These are phyloP conservation scores for Venturia pyrina DNA, from an alignment of 2,329 filamentous ascomycete genomes.

Conservation along the genomic window DNA sequence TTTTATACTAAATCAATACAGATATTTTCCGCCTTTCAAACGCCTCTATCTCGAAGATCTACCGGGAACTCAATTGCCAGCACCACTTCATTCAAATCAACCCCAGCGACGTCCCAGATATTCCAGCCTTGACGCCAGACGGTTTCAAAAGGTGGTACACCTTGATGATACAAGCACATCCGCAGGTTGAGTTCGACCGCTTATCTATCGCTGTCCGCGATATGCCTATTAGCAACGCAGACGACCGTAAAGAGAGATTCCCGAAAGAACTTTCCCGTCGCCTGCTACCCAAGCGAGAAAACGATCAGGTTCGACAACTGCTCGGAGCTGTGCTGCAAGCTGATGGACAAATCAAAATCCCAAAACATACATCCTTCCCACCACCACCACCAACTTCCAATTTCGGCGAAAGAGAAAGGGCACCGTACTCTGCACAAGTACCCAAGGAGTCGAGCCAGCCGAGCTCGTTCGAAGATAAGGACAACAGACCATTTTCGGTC, in stretches of 20 bases:
- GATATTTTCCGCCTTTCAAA: neutral
- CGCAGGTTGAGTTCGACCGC: conserved; percentile 62
- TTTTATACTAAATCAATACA: neutral
- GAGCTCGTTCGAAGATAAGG: conserved; percentile 8
- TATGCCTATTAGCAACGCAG: conserved; percentile 59
- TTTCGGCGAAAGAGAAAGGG: conserved; percentile 8
- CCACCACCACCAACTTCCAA: conserved; percentile 17
- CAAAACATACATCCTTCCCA: conserved; percentile 25
- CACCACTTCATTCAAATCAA: conserved; percentile 39
- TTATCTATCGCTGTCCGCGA: conserved; percentile 58
- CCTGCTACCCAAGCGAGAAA: conserved; percentile 53
- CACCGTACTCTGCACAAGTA: neutral
- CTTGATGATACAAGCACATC: conserved; percentile 62
- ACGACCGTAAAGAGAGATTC: conserved; percentile 58
- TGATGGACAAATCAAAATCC: conserved; percentile 24
- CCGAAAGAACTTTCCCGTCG: conserved; percentile 69
- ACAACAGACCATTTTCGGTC: conserved; percentile 20
- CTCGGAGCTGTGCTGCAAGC: conserved; percentile 47
- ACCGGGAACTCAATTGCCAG: conserved; percentile 33
- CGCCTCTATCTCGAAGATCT: conserved; percentile 34
- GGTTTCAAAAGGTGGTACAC: conserved; percentile 55
- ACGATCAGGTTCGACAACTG: conserved; percentile 47
- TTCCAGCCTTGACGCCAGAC: conserved; percentile 36
- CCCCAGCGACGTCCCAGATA: conserved; percentile 30
- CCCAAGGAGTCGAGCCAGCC: conserved; percentile 1